Conservation (phyloP, 805 yeast species). For the Kuraishia cidri region DNA sequence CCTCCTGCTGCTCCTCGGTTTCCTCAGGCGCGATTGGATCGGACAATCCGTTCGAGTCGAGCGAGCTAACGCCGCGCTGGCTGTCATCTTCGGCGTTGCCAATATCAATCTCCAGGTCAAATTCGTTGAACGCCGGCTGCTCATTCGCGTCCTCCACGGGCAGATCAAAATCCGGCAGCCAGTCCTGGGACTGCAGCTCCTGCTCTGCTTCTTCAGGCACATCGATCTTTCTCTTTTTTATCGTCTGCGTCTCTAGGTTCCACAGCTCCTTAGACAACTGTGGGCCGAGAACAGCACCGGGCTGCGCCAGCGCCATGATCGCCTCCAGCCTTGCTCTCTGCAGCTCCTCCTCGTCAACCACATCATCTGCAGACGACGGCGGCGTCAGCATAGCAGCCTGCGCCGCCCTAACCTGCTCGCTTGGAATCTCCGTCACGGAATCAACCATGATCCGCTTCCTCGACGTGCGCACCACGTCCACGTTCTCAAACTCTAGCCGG, state of each 20-base stretch:
- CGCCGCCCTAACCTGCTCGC: constrained; percentile 22
- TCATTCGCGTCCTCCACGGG: constrained; percentile 10
- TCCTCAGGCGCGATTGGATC: constrained; percentile 1
- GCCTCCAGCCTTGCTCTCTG: not conserved
- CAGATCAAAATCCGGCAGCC: constrained; percentile 1
- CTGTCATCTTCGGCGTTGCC: constrained; percentile 9
- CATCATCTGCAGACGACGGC: not conserved
- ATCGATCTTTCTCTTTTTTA: not conserved
- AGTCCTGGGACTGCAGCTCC: not conserved
- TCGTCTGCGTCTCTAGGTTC: not conserved
- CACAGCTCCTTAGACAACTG: not conserved
- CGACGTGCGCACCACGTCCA: constrained; percentile 37
- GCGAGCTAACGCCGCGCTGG: constrained; percentile 7
- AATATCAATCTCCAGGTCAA: constrained; percentile 11
- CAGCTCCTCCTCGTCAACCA: constrained; percentile 6
- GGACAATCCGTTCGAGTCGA: constrained; percentile 1
- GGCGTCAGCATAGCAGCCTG: constrained; percentile 17
- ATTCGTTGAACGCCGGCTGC: constrained; percentile 7
- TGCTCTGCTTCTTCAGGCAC: not conserved
- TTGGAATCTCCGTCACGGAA: constrained; percentile 29
- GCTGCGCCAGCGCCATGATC: constrained; percentile 1
- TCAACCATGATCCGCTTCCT: constrained; percentile 40
- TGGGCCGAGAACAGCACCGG: not conserved
- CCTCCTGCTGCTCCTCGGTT: constrained; percentile 13
- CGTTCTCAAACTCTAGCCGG: constrained; percentile 17